A percentile compares a stretch with the other conserved stretches of the same genome.
These are phyloP conservation scores for Aspergillus quadricinctus DNA, from an alignment of 2,329 filamentous ascomycete species.

Conservation along the genomic window DNA sequence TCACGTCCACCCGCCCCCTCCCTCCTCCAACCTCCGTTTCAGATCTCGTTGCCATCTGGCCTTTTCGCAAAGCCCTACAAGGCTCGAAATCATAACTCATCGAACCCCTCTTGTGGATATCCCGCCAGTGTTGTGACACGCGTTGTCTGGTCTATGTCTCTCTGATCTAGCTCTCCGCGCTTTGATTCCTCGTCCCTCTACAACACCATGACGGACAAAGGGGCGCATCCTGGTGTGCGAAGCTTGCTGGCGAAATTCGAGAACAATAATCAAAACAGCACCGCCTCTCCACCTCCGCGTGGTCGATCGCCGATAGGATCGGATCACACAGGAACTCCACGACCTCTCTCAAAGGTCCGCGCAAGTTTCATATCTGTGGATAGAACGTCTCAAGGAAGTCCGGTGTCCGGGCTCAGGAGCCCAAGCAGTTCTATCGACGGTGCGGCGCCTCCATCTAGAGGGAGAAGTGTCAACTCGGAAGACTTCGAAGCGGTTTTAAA, in stretches of 20 bases:
- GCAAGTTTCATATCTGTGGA: constrained; percentile 73
- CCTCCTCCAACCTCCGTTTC: constrained; percentile 3
- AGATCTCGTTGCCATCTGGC: background rate
- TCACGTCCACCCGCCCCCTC: constrained; percentile 14
- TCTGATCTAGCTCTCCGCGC: background rate
- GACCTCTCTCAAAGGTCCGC: constrained; percentile 69
- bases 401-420: constrained; percentile 41
- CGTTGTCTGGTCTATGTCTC: constrained; percentile 1
- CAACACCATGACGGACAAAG: constrained; percentile 17
- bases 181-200: background rate
- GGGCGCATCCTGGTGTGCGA: constrained; percentile 52
- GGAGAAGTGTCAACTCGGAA: constrained; percentile 28
- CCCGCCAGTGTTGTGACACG: background rate
- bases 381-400: constrained; percentile 40
- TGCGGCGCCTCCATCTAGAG: constrained; percentile 23
- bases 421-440: constrained; percentile 33
- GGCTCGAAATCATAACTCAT: background rate
- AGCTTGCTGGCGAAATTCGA: constrained; percentile 79
- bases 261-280: constrained; percentile 58
- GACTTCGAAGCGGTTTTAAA: constrained; percentile 29
- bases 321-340: constrained; percentile 38
- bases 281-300: constrained; percentile 62
- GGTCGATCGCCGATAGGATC: constrained; percentile 61
- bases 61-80: background rate
- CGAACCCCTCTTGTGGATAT: background rate